These are phyloP conservation scores for Ceratocystis colombiana DNA, from an alignment of 2,329 filamentous ascomycete genomes.

Conservation along the genomic window DNA sequence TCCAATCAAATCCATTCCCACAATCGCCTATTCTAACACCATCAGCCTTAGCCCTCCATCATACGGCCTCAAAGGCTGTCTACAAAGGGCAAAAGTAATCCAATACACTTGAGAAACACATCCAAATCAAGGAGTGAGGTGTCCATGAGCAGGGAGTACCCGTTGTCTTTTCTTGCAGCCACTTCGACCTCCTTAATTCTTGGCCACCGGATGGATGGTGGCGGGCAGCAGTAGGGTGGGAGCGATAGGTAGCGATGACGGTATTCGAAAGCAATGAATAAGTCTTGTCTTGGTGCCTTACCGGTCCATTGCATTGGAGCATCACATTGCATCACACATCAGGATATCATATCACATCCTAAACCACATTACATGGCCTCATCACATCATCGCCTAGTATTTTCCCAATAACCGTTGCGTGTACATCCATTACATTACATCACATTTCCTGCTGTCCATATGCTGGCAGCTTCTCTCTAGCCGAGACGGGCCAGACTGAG, in stretches of 20 bases:
- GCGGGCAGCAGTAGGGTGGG: background rate
- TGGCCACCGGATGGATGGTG: background rate
- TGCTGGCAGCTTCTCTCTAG: background rate
- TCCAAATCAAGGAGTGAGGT: too few species aligned
- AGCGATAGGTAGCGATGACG: background rate
- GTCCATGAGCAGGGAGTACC: too few species aligned
- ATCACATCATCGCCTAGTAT: background rate
- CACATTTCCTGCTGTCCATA: background rate
- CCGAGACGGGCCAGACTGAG: background rate
- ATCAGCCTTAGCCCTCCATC: background rate
- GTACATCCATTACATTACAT: background rate
- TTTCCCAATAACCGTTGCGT: background rate
- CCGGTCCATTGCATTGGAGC: constrained; percentile 7
- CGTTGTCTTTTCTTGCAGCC: too few species aligned
- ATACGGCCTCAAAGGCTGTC: background rate
- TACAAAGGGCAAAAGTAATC: background rate
- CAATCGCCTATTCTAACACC: too few species aligned
- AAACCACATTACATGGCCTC: background rate
- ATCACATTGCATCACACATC: background rate
- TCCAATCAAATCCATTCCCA: background rate
- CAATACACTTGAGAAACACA: too few species aligned
- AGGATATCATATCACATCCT: background rate
- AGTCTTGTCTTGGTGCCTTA: background rate
- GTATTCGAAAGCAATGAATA: background rate
- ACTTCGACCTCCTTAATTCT: too few species aligned